These are phyloP conservation scores for Neofusicoccum sp. DNA, from an alignment of 2,329 filamentous ascomycete species.

Conservation along the genomic window DNA sequence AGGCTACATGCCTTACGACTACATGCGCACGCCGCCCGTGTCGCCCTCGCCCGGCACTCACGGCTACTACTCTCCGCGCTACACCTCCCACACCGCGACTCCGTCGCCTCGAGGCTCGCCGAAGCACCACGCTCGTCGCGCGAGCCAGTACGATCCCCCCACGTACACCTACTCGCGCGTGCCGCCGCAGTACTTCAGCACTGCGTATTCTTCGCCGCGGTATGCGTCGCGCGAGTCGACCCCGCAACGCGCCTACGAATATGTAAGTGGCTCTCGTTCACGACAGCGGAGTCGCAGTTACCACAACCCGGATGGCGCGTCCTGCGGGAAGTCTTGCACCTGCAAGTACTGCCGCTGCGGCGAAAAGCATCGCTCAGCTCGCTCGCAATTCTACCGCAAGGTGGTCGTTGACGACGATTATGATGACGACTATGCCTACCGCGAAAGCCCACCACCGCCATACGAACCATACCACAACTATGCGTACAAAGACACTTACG, in stretches of 20 bases:
- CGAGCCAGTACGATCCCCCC: constrained; percentile 50
- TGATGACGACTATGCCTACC: constrained; percentile 40
- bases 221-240: constrained; percentile 39
- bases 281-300: constrained; percentile 41
- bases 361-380: constrained; percentile 51
- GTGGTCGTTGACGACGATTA: constrained; percentile 56
- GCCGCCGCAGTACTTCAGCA: constrained; percentile 32
- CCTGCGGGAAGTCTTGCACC: constrained; percentile 33
- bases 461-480: constrained; percentile 52
- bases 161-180: constrained; percentile 44
- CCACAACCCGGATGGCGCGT: constrained; percentile 37
- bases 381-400: constrained; percentile 56
- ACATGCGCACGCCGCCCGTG: constrained; percentile 37
- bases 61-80: constrained; percentile 55
- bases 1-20: constrained; percentile 38
- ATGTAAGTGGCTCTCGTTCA: constrained; percentile 63
- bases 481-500: constrained; percentile 55
- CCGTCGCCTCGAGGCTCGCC: constrained; percentile 46
- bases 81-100: constrained; percentile 49
- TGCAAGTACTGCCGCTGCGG: constrained; percentile 35
- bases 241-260: constrained; percentile 57
- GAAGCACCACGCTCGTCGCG: constrained; percentile 51
- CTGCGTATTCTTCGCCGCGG: constrained; percentile 44
- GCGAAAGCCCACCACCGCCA: constrained; percentile 49
- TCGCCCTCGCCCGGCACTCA: constrained; percentile 46